Evolutionary conservation across 2,329 filamentous ascomycete species (phyloP).

Genomic region (Drechslerella coelobrocha): DNA sequence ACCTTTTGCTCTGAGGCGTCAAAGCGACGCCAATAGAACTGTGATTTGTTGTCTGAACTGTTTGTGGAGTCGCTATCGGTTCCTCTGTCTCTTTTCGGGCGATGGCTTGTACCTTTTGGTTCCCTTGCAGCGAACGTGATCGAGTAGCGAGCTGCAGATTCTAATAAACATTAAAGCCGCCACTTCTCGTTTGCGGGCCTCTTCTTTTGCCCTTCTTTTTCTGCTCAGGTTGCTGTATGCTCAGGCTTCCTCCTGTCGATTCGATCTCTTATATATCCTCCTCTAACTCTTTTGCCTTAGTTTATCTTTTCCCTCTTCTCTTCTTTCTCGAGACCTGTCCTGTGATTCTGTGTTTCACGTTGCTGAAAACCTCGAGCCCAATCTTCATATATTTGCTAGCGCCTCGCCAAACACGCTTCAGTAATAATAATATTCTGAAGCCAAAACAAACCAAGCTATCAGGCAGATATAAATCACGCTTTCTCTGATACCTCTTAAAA

Average conservation of each 20-base stretch:
- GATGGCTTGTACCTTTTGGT: constrained; percentile 34
- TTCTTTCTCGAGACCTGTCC: constrained; percentile 25
- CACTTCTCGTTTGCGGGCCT: constrained; percentile 17
- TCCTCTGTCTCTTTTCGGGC: constrained; percentile 39
- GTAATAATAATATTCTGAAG: too few relatives aligned
- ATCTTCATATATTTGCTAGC: constrained; percentile 24
- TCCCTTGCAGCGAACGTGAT: constrained; percentile 41
- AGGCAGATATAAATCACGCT: constrained; percentile 18
- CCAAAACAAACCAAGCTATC: background rate
- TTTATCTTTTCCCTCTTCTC: constrained; percentile 8
- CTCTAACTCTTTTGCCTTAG: constrained; percentile 27
- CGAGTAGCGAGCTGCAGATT: constrained; percentile 28
- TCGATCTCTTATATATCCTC: constrained; percentile 31
- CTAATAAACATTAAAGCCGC: constrained; percentile 44
- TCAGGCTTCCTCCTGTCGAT: constrained; percentile 50
- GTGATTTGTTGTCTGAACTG: constrained; percentile 39
- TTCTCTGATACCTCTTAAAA: constrained; percentile 9
- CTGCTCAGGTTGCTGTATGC: constrained; percentile 45
- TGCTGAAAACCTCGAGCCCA: constrained; percentile 40
- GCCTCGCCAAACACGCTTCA: constrained; percentile 41
- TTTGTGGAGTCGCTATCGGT: constrained; percentile 50
- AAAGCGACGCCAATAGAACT: constrained; percentile 40
- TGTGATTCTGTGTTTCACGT: constrained; percentile 50
- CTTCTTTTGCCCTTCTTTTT: constrained; percentile 23
- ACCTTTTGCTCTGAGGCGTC: constrained; percentile 28